phyloP scores from a whole-genome alignment of 2,329 filamentous ascomycete genomes.

The Xylaria sp. region DNA sequence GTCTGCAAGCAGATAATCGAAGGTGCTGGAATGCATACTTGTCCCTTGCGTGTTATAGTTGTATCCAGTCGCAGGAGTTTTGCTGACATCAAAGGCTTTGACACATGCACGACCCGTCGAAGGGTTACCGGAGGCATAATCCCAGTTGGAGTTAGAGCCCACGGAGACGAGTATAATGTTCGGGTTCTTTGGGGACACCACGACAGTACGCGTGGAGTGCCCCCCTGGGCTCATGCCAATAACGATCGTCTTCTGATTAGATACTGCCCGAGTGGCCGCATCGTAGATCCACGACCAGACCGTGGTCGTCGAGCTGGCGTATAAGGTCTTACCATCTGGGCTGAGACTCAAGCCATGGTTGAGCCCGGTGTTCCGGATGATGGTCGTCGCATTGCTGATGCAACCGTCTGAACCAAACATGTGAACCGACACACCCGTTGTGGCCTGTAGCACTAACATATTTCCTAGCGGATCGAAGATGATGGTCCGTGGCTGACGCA shows the following conservation, averaged over 20 bases:
- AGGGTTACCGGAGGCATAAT: conserved; percentile 59
- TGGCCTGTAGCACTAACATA: conserved; percentile 47
- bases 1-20: not conserved
- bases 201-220: conserved; percentile 68
- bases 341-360: conserved; percentile 59
- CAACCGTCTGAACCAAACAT: conserved; percentile 47
- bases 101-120: conserved; percentile 65
- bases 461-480: conserved; percentile 46
- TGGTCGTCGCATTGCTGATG: conserved; percentile 45
- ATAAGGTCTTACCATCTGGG: conserved; percentile 54
- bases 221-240: conserved; percentile 63
- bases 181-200: conserved; percentile 61
- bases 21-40: not conserved
- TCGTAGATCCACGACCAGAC: conserved; percentile 69
- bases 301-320: conserved; percentile 59
- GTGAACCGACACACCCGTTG: conserved; percentile 47
- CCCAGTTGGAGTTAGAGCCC: conserved; percentile 67
- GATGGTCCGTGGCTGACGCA: conserved; percentile 47
- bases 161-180: conserved; percentile 66
- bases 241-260: conserved; percentile 58
- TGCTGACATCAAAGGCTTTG: conserved; percentile 56
- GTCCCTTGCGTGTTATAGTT: conserved; percentile 56
- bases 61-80: conserved; percentile 46
- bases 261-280: conserved; percentile 55
- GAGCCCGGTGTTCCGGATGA: conserved; percentile 43